Percentiles rank a stretch among this genome's conserved stretches.
phyloP scores from a whole-genome alignment of 148 eudicot genomes.

The Vaccinium vitisidaea region DNA sequence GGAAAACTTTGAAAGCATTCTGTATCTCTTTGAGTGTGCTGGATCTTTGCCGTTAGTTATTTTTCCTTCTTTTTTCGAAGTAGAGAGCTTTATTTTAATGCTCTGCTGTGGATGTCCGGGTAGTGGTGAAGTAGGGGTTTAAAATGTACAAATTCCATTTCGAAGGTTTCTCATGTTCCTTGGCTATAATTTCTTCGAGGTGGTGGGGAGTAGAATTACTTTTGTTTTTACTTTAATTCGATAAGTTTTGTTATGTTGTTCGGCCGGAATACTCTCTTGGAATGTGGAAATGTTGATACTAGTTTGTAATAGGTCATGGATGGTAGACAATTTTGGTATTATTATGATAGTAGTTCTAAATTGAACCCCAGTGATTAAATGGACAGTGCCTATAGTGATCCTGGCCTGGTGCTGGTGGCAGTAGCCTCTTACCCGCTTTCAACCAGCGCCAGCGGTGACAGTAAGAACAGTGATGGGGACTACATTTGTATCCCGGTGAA shows the following conservation, averaged over 20 bases:
- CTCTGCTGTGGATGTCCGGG: not conserved
- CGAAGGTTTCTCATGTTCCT: slow-evolving; percentile 14
- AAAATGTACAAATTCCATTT: slow-evolving; percentile 24
- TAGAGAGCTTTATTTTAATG: not conserved
- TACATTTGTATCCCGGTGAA: not conserved
- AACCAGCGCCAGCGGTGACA: not conserved
- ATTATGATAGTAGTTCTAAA: not conserved
- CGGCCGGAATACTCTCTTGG: not conserved
- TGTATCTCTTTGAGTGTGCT: too few species aligned
- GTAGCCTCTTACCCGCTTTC: too few species aligned
- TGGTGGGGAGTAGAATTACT: slow-evolving; percentile 10
- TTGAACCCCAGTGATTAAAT: not conserved
- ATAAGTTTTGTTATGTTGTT: not conserved
- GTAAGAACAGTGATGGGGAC: too few species aligned
- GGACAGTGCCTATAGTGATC: not conserved
- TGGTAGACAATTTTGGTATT: not conserved
- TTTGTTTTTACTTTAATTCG: not conserved
- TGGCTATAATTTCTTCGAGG: slow-evolving; percentile 19
- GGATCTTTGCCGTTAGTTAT: too few species aligned
- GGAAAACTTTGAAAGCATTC: too few species aligned
- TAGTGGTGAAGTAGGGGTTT: slow-evolving; percentile 21
- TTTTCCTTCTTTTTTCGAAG: not conserved
- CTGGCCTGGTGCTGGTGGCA: not conserved
- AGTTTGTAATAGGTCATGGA: not conserved
- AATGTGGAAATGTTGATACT: not conserved